Evolutionary conservation across 805 yeast species (phyloP), one percentile per base, ranked within the genome.

Genomic region (Sugiyamaella smithiae): DNA sequence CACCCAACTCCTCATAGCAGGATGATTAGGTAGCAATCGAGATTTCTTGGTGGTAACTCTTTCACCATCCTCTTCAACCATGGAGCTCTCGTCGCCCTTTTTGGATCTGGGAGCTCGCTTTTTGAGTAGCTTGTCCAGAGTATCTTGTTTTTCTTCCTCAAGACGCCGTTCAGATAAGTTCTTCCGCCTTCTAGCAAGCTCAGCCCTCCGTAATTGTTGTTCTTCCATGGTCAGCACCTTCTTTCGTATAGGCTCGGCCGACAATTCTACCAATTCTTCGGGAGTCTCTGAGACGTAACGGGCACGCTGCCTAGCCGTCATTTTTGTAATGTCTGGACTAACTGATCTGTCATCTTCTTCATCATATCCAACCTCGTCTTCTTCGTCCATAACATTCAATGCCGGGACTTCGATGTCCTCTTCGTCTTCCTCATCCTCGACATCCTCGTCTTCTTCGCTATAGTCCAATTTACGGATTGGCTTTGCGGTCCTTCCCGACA

Each of bases 81-180:
- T 19, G 16, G 38, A 5, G 22, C 38, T 35, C 22, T 35, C 38
- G 12, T 35, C 38, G 1, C 53, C 54, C 24, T 60, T 59, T 14
- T 53, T 49, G 11, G 56, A 38, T 32, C 62, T 60, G 17, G 80
- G 81, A 0, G 97, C 96, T 54, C 96, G 76, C 65, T 90, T 81
- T 67, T 87, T 84, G 55, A 91, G 72, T 55, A 91, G 71, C 64
- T 87, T 88, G 65, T 91, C 91, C 55, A 91, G 74, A 0, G 97
- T 90, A 55, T 91, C 97, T 61, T 83, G 79, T 64, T 93, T 93
- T 66, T 93, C 98, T 65, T 88, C 97, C 61, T 90, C 97, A 35
- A 88, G 69, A 55, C 84, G 81, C 68, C 84, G 84, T 59, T 84
- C 89, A 57, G 84, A 82, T 59, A 88, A 76, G 62, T 91, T 90